Conservation (phyloP, 108 stramenopile species). For the Fragilariopsis cylindrus region DNA sequence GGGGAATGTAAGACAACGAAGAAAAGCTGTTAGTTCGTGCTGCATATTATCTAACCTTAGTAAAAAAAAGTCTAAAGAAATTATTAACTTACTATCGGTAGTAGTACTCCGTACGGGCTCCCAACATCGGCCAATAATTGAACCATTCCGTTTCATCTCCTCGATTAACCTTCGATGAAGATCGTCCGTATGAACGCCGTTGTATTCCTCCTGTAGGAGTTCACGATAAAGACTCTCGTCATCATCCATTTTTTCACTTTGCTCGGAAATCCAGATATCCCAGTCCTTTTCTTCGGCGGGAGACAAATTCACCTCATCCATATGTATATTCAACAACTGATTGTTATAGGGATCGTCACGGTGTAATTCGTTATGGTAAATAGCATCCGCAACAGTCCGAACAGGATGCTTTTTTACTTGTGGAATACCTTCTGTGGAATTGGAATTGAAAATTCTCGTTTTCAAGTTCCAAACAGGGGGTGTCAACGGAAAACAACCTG, state of each 20-base stretch:
- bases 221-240: constrained; percentile 14
- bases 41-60: too few species aligned
- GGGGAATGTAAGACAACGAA: too few species aligned
- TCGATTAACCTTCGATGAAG: constrained; percentile 21
- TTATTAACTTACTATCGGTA: constrained; percentile 9
- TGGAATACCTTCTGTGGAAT: background rate
- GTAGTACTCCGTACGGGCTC: constrained; percentile 38
- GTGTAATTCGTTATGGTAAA: constrained; percentile 9
- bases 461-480: background rate
- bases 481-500: constrained; percentile 32
- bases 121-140: constrained; percentile 26
- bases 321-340: background rate
- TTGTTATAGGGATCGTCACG: background rate
- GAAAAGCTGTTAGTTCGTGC: too few species aligned
- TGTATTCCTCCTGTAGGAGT: background rate
- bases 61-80: background rate
- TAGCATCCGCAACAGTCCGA: constrained; percentile 4
- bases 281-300: constrained; percentile 17
- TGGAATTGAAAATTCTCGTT: background rate
- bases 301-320: constrained; percentile 8
- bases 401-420: background rate
- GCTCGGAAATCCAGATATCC: background rate
- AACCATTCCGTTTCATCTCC: constrained; percentile 21
- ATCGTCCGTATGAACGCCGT: background rate
- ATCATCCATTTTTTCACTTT: constrained; percentile 4